Conservation (phyloP, 305 asterid species). For the Salvia sclarea region DNA sequence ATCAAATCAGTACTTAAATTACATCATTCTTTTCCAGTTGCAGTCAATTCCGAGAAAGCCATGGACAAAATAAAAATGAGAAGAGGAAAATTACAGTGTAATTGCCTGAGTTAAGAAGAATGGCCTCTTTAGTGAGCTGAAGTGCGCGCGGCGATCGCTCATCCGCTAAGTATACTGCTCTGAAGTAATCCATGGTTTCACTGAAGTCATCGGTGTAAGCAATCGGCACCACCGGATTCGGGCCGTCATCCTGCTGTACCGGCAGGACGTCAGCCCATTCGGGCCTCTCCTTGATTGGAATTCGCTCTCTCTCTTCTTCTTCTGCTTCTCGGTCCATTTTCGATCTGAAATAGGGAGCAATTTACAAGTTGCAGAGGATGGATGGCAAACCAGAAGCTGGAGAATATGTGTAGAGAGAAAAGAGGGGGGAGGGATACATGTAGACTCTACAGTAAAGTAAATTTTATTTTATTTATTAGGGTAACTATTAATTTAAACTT, state of each 20-base stretch:
- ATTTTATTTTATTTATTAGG: too few relatives aligned
- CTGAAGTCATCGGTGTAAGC: slow-evolving; percentile 70
- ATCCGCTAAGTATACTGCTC: slow-evolving; percentile 78
- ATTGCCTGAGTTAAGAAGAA: slow-evolving; percentile 75
- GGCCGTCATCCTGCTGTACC: slow-evolving; percentile 87
- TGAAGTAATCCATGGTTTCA: slow-evolving; percentile 85
- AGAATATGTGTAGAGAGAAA: too few relatives aligned
- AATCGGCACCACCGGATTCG: slow-evolving; percentile 80
- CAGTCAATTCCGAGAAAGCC: not conserved
- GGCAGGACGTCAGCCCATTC: slow-evolving; percentile 88
- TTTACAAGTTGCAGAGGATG: not conserved
- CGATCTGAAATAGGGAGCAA: slow-evolving; percentile 6
- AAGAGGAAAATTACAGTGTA: slow-evolving; percentile 57
- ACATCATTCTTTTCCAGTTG: not conserved
- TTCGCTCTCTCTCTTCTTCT: slow-evolving; percentile 28
- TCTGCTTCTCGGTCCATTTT: slow-evolving; percentile 27
- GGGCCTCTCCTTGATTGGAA: slow-evolving; percentile 59
- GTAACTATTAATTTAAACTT: too few relatives aligned
- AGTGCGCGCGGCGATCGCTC: slow-evolving; percentile 86
- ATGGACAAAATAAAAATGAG: not conserved
- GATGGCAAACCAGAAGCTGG: too few relatives aligned
- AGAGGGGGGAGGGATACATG: too few relatives aligned
- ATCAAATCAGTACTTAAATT: not conserved
- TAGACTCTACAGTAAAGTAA: too few relatives aligned
- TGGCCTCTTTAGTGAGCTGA: slow-evolving; percentile 73